Evolutionary conservation across 345 rosid species (phyloP).

Genomic region (Jatropha curcas): DNA sequence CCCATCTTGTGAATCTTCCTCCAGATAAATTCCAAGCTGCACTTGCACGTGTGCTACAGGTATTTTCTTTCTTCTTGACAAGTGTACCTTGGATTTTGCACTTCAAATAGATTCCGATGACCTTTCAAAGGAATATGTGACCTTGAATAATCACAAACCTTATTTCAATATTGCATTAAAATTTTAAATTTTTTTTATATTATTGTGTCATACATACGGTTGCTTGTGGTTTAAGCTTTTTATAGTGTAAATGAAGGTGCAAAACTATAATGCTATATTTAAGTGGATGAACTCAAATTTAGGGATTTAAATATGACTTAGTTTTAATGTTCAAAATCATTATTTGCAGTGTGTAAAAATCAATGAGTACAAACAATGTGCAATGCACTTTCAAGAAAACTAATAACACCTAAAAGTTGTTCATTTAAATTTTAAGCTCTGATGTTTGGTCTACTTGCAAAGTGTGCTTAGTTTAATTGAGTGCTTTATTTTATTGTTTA

Average conservation of each 20-base stretch:
- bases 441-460: slow-evolving; percentile 1
- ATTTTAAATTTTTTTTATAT: not conserved
- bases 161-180: not conserved
- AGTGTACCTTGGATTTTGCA: not conserved
- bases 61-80: slow-evolving; percentile 31
- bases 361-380: no score
- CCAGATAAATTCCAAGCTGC: slow-evolving; percentile 79
- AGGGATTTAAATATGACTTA: no score
- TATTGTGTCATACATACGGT: not conserved
- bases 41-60: slow-evolving; percentile 76
- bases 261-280: no score
- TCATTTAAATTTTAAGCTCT: no score
- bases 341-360: no score
- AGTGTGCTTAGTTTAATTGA: not conserved
- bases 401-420: not conserved
- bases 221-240: not conserved
- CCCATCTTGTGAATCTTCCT: slow-evolving; percentile 78
- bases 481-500: not conserved
- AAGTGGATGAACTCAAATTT: no score
- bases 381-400: no score
- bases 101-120: not conserved
- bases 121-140: not conserved
- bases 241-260: no score
- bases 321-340: no score
- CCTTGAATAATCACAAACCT: not conserved